Conservation (phyloP, 305 asterid species). For the Salvia sclarea region DNA sequence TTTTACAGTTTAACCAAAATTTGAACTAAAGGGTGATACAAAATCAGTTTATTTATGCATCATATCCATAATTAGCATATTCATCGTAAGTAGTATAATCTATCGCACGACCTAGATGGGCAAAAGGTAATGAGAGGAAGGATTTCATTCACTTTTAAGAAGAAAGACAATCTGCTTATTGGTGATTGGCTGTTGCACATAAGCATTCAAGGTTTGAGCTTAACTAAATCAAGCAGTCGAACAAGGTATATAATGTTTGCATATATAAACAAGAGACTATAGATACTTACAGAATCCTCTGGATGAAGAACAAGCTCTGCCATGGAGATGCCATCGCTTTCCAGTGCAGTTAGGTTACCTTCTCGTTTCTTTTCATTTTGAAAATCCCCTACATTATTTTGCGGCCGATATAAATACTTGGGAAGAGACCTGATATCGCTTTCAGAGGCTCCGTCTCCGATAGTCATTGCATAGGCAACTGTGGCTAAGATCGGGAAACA, state of each 20-base stretch:
- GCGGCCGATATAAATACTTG: conserved; percentile 55
- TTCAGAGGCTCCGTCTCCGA: conserved; percentile 76
- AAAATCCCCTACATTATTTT: conserved; percentile 27
- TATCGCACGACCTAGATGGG: no score
- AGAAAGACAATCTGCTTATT: background rate
- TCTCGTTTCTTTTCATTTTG: conserved; percentile 40
- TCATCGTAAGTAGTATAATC: background rate
- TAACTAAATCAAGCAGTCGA: background rate
- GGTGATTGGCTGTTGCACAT: no score
- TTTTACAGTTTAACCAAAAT: background rate
- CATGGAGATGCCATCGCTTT: conserved; percentile 31
- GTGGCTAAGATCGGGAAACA: conserved; percentile 72
- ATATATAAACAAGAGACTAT: no score
- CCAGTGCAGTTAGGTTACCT: conserved; percentile 30
- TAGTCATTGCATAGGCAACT: conserved; percentile 74
- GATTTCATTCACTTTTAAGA: background rate
- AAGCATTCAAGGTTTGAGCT: background rate
- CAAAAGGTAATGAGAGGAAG: no score
- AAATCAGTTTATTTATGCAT: background rate
- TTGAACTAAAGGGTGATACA: background rate
- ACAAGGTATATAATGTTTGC: no score
- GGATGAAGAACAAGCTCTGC: conserved; percentile 58
- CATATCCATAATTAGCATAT: background rate
- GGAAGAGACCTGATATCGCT: conserved; percentile 72
- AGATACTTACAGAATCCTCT: conserved; percentile 78